phyloP scores from a whole-genome alignment of 1,284 basidiomycete species.

The Boletus subluridellus region DNA sequence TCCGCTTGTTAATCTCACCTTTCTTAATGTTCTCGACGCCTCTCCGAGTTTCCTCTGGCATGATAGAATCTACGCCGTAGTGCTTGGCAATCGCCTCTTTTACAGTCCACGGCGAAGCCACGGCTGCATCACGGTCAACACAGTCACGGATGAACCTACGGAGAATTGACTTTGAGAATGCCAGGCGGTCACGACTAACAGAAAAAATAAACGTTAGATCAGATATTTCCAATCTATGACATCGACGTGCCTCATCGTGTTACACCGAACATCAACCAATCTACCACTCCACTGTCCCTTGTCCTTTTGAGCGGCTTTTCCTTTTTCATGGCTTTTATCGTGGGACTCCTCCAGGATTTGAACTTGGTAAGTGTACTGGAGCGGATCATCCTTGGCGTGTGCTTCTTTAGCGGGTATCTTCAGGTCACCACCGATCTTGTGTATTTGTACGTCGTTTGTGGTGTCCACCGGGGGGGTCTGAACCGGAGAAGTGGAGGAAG shows the following conservation, averaged over 20 bases:
- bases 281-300: constrained; percentile 58
- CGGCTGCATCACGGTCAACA: constrained; percentile 84
- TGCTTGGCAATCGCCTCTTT: constrained; percentile 79
- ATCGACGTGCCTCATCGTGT: constrained; percentile 68
- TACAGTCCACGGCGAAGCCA: constrained; percentile 93
- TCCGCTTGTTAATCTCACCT: constrained; percentile 84
- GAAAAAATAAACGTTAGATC: constrained; percentile 1
- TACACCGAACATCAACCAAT: constrained; percentile 77
- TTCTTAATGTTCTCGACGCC: constrained; percentile 79
- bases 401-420: constrained; percentile 72
- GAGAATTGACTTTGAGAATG: constrained; percentile 94
- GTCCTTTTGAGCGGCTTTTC: constrained; percentile 51
- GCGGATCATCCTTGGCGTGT: constrained; percentile 71
- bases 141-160: constrained; percentile 95
- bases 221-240: constrained; percentile 2
- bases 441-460: constrained; percentile 46
- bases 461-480: constrained; percentile 33
- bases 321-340: constrained; percentile 61
- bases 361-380: constrained; percentile 84
- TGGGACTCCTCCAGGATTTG: constrained; percentile 78
- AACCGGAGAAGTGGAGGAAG: constrained; percentile 31
- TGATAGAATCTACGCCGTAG: constrained; percentile 80
- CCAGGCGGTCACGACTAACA: constrained; percentile 83
- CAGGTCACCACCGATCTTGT: constrained; percentile 78
- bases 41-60: constrained; percentile 80